Percentiles rank a stretch among this genome's conserved stretches.
Evolutionary conservation across 306 rosid species (phyloP).

Genomic region (Quercus engelmannii): DNA sequence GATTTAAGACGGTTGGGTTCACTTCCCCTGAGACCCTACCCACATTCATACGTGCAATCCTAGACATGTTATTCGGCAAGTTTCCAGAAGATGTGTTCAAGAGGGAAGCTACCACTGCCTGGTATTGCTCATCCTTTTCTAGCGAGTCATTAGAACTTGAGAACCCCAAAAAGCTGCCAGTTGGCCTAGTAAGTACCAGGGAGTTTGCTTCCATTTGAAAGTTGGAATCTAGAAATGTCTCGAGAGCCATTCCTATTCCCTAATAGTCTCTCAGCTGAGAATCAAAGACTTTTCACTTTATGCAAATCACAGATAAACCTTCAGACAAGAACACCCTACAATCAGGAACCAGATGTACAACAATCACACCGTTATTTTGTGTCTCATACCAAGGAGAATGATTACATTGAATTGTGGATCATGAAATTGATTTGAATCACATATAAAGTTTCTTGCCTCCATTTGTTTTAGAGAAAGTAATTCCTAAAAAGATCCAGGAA

Average conservation of each 20-base stretch:
- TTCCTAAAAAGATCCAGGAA: too few species aligned
- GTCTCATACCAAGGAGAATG: neutral
- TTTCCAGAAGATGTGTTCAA: constrained; percentile 3
- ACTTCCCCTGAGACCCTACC: neutral
- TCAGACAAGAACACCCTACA: neutral
- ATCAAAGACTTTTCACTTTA: neutral
- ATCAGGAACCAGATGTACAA: neutral
- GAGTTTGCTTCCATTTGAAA: constrained; percentile 6
- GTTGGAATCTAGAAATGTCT: constrained; percentile 12
- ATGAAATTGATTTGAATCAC: too few species aligned
- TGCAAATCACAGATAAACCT: neutral
- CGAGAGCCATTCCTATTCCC: constrained; percentile 2
- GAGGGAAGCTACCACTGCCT: constrained; percentile 14
- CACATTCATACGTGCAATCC: neutral
- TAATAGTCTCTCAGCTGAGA: neutral
- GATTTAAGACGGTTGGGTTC: neutral
- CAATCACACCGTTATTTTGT: neutral
- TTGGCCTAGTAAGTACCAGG: neutral
- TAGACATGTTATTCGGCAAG: neutral
- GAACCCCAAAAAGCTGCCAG: constrained; percentile 6
- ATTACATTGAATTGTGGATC: too few species aligned
- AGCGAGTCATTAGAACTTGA: constrained; percentile 9
- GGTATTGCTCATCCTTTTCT: constrained; percentile 16
- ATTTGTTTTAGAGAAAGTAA: too few species aligned
- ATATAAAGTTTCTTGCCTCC: too few species aligned